Evolutionary conservation across 2,329 filamentous ascomycete genomes (phyloP), one percentile per base, ranked within the genome.

Genomic region (Pezicula carpinea): DNA sequence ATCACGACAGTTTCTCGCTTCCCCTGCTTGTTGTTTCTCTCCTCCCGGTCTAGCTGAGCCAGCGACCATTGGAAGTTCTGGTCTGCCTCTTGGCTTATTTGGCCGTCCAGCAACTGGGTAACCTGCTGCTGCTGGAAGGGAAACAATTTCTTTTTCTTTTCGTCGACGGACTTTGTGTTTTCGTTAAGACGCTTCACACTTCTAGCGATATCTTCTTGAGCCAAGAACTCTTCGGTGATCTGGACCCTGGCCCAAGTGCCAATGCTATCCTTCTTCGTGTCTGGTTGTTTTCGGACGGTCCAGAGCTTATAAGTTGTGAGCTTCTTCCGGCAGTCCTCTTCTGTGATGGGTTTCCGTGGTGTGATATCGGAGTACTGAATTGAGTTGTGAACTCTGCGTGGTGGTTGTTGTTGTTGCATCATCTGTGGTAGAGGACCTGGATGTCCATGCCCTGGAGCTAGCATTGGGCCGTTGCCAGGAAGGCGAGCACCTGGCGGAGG

Each of bases 21-120:
- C 11, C 26, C 11, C 10, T 33, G 45, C 23, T 49, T 50, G 15
- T 44, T 43, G 2, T 29, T 48, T 31, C 41, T 53, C 23, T 48
- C 33, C 40, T 49, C 50, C 23, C 47, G 52, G 13, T 58, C 55
- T 14, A 64, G 43, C 43, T 64, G 61, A 5, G 50, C 54, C 21
- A 64, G 49, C 2, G 57, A 55, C 59, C 58, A 65, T 34, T 55
- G 49, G 49, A 61, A 64, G 35, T 53, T 43, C 2, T 26, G 39
- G 33, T 63, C 56, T 2, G 3, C 5, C 34, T 64, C 58, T 21
- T 44, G 50, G 2, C 33, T 52, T 19, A 43, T 56, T 23, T 61
- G 51, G 3, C 51, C 48, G 34, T 64, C 62, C 33, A 64, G 32
- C 3, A 64, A 40, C 7, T 43, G 51, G 15, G 55, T 55, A 22